Conservation (phyloP, 257 asterid genomes). For the Solanum ahanhuiri region DNA sequence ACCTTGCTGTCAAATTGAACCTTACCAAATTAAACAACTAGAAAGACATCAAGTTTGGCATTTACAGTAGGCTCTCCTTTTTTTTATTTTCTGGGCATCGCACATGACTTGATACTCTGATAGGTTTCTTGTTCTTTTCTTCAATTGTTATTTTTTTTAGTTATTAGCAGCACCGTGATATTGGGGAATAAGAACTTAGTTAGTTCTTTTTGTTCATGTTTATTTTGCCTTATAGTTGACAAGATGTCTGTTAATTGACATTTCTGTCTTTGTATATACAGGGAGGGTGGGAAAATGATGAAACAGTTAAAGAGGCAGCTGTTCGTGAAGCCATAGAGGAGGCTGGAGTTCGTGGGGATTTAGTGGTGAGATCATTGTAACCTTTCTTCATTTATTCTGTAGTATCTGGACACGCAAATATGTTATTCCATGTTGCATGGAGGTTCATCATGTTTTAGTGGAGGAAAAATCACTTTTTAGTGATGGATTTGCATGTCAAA, state of each 20-base stretch:
- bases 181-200: not conserved
- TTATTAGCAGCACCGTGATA: not conserved
- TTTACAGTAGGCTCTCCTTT: not conserved
- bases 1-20: not conserved
- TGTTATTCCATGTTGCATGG: not conserved
- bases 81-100: not conserved
- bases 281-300: constrained; percentile 99
- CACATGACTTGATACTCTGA: not conserved
- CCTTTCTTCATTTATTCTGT: not conserved
- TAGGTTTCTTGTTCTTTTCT: not conserved
- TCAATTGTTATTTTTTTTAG: not conserved
- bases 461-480: not conserved
- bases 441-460: not conserved
- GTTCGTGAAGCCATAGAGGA: constrained; percentile 89
- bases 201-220: not conserved
- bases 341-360: constrained; percentile 90
- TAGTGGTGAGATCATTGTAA: constrained; percentile 41
- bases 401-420: not conserved
- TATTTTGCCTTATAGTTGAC: not conserved
- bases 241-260: not conserved
- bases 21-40: not conserved
- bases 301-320: constrained; percentile 89
- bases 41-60: not conserved
- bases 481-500: not conserved
- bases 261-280: constrained; percentile 5